Evolutionary conservation across 108 stramenopile species (phyloP), one percentile per base, ranked within the genome.

Genomic region (Nannochloropsis oceanica): DNA sequence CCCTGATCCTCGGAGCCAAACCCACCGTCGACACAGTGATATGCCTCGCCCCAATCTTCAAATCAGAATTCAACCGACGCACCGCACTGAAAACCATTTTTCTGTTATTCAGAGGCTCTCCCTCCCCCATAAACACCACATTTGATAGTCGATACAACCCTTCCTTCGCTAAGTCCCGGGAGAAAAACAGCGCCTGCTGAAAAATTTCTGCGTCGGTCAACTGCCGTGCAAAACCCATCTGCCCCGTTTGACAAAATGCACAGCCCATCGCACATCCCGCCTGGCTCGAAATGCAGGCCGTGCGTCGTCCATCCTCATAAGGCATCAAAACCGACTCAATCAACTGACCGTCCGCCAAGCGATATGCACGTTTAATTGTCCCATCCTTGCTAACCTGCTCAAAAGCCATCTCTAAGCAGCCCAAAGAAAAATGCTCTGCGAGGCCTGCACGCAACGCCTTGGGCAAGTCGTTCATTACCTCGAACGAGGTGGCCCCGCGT

Each of bases 301-400:
- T 98, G 43, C 95, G 92, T 22, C 96, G 86, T 42, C 97, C 97
- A 89, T 97, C 96, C 43, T 94, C 86, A 89, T 98, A 98, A 26
- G 96, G 96, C 98, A 98, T 98, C 13, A 98, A 90, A 8, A 98
- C 98, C 11, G 94, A 93, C 90, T 98, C 98, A 85, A 98, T 97
- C 81, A 96, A 79, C 90, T 95, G 94, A 24, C 96, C 96, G 88
- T 97, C 97, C 44, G 88, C 83, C 24, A 97, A 89, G 27, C 89
- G 90, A 81, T 97, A 97, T 11, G 97, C 95, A 18, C 96, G 91
- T 89, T 98, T 98, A 44, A 85, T 89, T 25, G 98, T 98, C 9
- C 98, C 98, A 86, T 98, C 98, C 85, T 93, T 93, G 59, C 86
- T 90, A 10, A 92, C 81, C 34, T 91, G 91, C 87, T 96, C 95